Evolutionary conservation across 306 rosid species (phyloP).

Genomic region (Rosa lucieae): DNA sequence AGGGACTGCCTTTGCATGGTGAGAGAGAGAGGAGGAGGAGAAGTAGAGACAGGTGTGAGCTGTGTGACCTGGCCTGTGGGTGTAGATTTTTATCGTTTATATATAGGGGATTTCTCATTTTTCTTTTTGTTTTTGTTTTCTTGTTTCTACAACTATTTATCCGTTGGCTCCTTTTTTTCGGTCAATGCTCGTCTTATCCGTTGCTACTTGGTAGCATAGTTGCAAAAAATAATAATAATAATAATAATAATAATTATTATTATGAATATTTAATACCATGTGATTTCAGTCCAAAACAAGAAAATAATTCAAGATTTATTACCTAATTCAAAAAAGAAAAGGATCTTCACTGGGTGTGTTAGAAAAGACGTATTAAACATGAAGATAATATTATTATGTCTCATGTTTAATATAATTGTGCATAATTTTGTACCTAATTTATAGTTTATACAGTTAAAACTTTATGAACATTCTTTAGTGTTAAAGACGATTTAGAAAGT

Average conservation of each 20-base stretch:
- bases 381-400: too few relatives aligned
- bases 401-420: too few relatives aligned
- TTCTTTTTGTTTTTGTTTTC: background rate
- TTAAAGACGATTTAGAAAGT: too few relatives aligned
- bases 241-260: background rate
- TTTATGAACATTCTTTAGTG: too few relatives aligned
- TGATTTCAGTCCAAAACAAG: background rate
- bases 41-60: background rate
- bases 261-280: background rate
- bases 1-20: conserved; percentile 94
- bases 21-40: background rate
- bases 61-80: background rate
- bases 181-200: background rate
- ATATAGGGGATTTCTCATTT: background rate
- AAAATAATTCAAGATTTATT: too few relatives aligned
- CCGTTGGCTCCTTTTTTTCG: background rate
- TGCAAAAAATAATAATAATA: background rate
- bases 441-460: too few relatives aligned
- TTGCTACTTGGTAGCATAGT: background rate
- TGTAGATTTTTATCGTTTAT: background rate
- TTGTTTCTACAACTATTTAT: background rate
- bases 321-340: too few relatives aligned
- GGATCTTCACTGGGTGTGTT: too few relatives aligned
- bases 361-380: too few relatives aligned
- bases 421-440: too few relatives aligned